Percentiles rank a stretch among this genome's conserved stretches.
These are phyloP conservation scores for Cryptococcus amylolentus DNA, from an alignment of 1,284 basidiomycete genomes.

Conservation along the genomic window DNA sequence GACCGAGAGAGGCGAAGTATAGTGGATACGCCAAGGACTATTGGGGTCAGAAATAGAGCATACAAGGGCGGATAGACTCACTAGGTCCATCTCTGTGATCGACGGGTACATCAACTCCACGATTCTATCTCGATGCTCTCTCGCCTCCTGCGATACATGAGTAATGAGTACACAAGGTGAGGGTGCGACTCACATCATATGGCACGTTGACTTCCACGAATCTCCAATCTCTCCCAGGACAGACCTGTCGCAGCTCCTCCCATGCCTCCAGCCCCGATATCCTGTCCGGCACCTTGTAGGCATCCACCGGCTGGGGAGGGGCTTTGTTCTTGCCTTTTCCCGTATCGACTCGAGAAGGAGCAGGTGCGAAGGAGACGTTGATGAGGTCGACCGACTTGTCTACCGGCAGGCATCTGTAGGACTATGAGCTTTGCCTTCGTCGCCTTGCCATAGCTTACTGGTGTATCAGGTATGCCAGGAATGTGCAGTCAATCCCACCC, in stretches of 20 bases:
- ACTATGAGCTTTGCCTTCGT: not conserved
- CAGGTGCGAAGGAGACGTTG: slow-evolving; percentile 76
- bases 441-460: slow-evolving; percentile 50
- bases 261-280: slow-evolving; percentile 72
- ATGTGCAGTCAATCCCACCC: slow-evolving; percentile 89
- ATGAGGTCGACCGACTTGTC: slow-evolving; percentile 86
- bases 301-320: not conserved
- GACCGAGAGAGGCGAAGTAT: slow-evolving; percentile 83
- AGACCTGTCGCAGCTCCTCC: slow-evolving; percentile 67
- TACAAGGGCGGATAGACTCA: slow-evolving; percentile 46
- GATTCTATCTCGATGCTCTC: slow-evolving; percentile 57
- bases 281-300: slow-evolving; percentile 76
- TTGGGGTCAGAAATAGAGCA: not conserved
- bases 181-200: slow-evolving; percentile 60
- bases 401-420: slow-evolving; percentile 61
- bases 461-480: slow-evolving; percentile 75
- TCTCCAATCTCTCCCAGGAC: slow-evolving; percentile 77
- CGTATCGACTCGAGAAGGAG: slow-evolving; percentile 6
- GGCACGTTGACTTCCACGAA: slow-evolving; percentile 87
- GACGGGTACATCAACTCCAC: slow-evolving; percentile 76
- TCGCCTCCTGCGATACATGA: slow-evolving; percentile 59
- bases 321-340: slow-evolving; percentile 10
- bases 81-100: slow-evolving; percentile 87
- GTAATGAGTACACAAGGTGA: not conserved
- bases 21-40: slow-evolving; percentile 87